Base-by-base conservation (phyloP, 2,329 filamentous ascomycete genomes). In the Aspergillus alliaceus region DNA sequence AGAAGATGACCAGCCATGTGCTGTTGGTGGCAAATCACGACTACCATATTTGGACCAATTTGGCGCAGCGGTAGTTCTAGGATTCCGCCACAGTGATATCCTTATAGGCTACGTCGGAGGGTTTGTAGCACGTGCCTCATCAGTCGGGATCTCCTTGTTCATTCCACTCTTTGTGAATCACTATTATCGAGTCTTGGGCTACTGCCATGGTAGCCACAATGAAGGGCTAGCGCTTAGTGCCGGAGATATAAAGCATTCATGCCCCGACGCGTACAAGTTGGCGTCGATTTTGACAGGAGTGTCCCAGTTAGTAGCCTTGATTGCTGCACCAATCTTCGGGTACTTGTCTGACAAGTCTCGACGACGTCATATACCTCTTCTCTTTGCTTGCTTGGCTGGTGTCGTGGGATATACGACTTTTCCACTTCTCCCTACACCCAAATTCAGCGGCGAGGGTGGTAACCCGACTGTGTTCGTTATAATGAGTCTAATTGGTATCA, bases 71-170 rank as follows among this genome's bases (percentile, higher is more conserved):
- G 72, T 93, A 65, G 65, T 86, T 6, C 82, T 96, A 11, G 93
- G 90, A 14, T 86, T 91, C 66, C 86, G 80, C 8, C 90, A 96
- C 69, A 82, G 86, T 9, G 85, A 89, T 64, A 96, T 99, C 60
- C 88, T 86, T 18, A 82, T 98, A 0, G 93, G 90, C 27, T 99
- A 98, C 69, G 79, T 98, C 0, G 95, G 93, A 60, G 95, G 95
- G 1, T 97, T 98, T 67, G 93, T 99, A 2, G 93, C 93, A 9
- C 87, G 95, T 55, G 93, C 95, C 7, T 97, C 93, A 0, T 96
- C 92, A 0, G 95, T 99, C 5, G 93, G 90, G 52, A 96, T 99
- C 63, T 96, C 91, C 0, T 84, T 98, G 6, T 99, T 98, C 76
- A 90, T 99, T 53, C 95, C 95, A 0, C 83, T 99, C 2, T 96